Percentiles rank a stretch among this genome's conserved stretches.
phyloP scores from a whole-genome alignment of 148 eudicot species.

The Silene conica region DNA sequence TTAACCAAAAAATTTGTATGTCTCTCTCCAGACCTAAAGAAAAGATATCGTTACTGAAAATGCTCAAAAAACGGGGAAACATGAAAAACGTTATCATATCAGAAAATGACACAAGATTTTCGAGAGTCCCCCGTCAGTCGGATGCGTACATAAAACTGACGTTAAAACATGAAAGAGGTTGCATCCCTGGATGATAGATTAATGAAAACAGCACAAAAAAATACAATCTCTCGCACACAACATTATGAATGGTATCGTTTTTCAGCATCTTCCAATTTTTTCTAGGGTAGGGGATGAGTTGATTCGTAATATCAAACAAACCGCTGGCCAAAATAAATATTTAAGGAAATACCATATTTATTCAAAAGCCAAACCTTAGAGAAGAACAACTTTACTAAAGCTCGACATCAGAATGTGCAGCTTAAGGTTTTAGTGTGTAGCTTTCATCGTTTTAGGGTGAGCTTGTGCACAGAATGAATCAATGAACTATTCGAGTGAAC shows the following conservation, averaged over 20 bases:
- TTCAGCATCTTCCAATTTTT: not conserved
- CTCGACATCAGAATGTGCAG: not conserved
- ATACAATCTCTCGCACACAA: too few relatives aligned
- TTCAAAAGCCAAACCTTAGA: not conserved
- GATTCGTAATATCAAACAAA: not conserved
- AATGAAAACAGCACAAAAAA: too few relatives aligned
- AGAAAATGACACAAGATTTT: not conserved
- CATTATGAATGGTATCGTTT: not conserved
- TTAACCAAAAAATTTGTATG: slow-evolving; percentile 80
- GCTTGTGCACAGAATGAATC: not conserved
- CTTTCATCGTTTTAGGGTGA: not conserved
- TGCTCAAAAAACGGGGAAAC: slow-evolving; percentile 14
- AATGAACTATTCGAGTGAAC: not conserved
- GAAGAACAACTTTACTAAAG: not conserved
- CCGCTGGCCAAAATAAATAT: not conserved
- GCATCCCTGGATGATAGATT: too few relatives aligned
- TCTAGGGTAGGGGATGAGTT: not conserved
- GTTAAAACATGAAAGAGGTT: too few relatives aligned
- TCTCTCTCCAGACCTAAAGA: slow-evolving; percentile 82
- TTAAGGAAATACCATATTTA: not conserved
- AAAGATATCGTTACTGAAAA: slow-evolving; percentile 3
- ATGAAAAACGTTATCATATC: not conserved
- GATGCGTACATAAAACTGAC: too few relatives aligned
- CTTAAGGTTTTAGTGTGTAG: not conserved
- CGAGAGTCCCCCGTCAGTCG: not conserved